Base-by-base conservation (phyloP, 768 basidiomycete species). In the Tulasnella sp. region DNA sequence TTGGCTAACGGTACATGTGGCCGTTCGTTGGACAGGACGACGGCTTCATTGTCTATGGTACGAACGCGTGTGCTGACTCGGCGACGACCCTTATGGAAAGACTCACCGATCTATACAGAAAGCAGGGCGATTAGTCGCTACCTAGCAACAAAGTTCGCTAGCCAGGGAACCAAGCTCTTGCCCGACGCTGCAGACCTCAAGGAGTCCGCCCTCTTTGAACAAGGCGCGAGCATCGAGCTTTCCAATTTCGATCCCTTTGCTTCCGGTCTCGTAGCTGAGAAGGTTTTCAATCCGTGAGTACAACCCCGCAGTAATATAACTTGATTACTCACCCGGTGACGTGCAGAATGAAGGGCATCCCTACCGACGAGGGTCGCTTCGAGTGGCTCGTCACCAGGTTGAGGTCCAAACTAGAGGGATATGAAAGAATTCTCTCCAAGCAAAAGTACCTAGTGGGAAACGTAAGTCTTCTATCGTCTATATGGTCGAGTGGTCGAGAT, bases 91-190 rank as follows among this genome's bases (percentile, higher is more conserved):
- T 48, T 15, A 32, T 6, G 25, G 14, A 29, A 48, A 8, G 46
- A 4, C 17, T 40, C n/a, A 6, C 27, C n/a, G n/a, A n/a, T n/a
- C 12, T n/a, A 17, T n/a, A 6, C 35, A 61, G 81, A 83, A 63
- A 75, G 75, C 37, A 77, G 81, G 12, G 81, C 81, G 0, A 82
- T 84, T 59, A 66, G 64, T 35, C 75, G 78, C 12, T 86, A 84
- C 65, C 63, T 84, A 62, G 75, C 72, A 34, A 65, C 67, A 36
- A 83, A 82, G 66, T 78, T 79, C 62, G 64, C 74, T 6, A 57
- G 59, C 48, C 74, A 80, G 59, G 80, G 79, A 19, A 70, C 75
- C 4, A 50, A 64, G 11, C 72, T 84, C 31, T 68, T 80, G 27
- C 82, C 83, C 12, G 50, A 50, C 40, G 58, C 66, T 3, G 42